phyloP scores from a whole-genome alignment of 768 basidiomycete species.

The Steccherinum ochraceum region DNA sequence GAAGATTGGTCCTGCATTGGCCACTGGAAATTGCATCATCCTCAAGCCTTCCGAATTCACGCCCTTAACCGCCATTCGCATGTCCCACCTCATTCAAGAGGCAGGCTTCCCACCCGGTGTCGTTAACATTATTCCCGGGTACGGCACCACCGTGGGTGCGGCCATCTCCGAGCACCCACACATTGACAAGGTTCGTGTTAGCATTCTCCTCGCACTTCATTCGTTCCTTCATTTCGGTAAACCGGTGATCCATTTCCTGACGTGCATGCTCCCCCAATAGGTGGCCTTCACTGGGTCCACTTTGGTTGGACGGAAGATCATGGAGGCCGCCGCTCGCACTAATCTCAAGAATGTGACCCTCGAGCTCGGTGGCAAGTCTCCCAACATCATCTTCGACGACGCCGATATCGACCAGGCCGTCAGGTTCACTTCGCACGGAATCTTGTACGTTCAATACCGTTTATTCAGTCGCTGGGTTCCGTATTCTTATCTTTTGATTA shows the following conservation, averaged over 20 bases:
- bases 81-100: conserved; percentile 40
- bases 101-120: conserved; percentile 62
- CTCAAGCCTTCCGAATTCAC: conserved; percentile 67
- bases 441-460: conserved; percentile 41
- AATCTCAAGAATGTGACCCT: conserved; percentile 69
- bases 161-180: conserved; percentile 49
- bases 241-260: not conserved
- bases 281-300: conserved; percentile 73
- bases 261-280: conserved; percentile 5
- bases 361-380: conserved; percentile 71
- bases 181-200: conserved; percentile 42
- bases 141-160: conserved; percentile 47
- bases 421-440: conserved; percentile 50
- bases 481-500: conserved; percentile 18
- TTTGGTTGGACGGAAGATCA: conserved; percentile 54
- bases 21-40: conserved; percentile 54
- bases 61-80: conserved; percentile 46
- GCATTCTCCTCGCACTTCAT: not conserved
- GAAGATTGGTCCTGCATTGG: conserved; percentile 61
- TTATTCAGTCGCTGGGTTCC: not conserved
- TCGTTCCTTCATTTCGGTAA: not conserved
- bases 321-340: conserved; percentile 50
- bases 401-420: conserved; percentile 54
- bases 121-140: conserved; percentile 53
- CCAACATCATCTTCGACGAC: conserved; percentile 56